phyloP scores from a whole-genome alignment of 225 moss, liverwort and hornwort genomes.

The Pleurozium schreberi region DNA sequence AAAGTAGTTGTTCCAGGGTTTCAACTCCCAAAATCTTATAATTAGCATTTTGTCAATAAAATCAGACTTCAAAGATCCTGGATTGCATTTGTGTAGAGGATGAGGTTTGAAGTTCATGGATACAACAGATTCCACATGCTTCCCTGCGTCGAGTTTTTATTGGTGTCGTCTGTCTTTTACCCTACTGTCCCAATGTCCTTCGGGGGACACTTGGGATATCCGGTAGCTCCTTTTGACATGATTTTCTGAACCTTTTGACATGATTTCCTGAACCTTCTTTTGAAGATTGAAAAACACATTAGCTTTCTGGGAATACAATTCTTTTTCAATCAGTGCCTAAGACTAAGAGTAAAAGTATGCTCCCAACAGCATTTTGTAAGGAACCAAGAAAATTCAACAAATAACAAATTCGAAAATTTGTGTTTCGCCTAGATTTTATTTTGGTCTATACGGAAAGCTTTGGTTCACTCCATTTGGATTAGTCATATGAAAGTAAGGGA shows the following conservation, averaged over 20 bases:
- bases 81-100: not conserved
- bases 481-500: not conserved
- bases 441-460: not conserved
- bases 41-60: slow-evolving; percentile 18
- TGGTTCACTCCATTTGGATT: not conserved
- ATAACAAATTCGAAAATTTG: not conserved
- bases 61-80: not conserved
- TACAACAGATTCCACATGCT: not conserved
- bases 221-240: not conserved
- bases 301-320: not conserved
- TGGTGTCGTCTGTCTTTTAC: not conserved
- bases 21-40: slow-evolving; percentile 45
- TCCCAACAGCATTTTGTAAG: too few species aligned
- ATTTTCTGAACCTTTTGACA: not conserved
- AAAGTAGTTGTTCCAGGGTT: slow-evolving; percentile 78
- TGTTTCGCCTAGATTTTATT: not conserved
- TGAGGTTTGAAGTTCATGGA: not conserved
- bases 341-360: not conserved
- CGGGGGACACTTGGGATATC: not conserved
- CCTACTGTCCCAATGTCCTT: not conserved
- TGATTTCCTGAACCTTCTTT: not conserved
- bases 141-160: not conserved
- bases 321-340: too few species aligned
- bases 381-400: not conserved
- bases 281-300: not conserved